A percentile compares a stretch with the other conserved stretches of the same genome.
Evolutionary conservation across 306 rosid species (phyloP).

Genomic region (Ochetophila trinervis): DNA sequence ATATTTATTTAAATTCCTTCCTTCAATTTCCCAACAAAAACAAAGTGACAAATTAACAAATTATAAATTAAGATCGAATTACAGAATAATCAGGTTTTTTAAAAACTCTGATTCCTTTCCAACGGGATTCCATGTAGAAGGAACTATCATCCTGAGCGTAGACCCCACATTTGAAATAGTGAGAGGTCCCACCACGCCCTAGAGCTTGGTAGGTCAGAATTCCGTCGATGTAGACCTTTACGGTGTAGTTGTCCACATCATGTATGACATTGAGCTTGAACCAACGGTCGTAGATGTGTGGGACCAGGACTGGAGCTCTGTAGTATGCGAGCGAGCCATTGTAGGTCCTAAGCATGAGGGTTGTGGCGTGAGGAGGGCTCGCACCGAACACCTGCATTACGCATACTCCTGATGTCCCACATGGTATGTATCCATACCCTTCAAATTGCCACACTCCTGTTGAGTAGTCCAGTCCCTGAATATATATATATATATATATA

Average conservation of each 20-base stretch:
- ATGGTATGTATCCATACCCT: slow-evolving; percentile 41
- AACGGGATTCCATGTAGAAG: slow-evolving; percentile 39
- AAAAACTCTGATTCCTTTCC: slow-evolving; percentile 40
- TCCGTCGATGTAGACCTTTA: slow-evolving; percentile 43
- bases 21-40: too few species aligned
- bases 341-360: slow-evolving; percentile 38
- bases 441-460: slow-evolving; percentile 57
- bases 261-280: slow-evolving; percentile 48
- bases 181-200: slow-evolving; percentile 31
- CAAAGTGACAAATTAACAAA: too few species aligned
- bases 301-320: slow-evolving; percentile 15
- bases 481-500: too few species aligned
- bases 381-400: slow-evolving; percentile 56
- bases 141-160: slow-evolving; percentile 41
- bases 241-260: slow-evolving; percentile 31
- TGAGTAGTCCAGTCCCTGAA: slow-evolving; percentile 41
- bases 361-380: slow-evolving; percentile 33
- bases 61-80: too few species aligned
- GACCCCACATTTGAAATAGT: slow-evolving; percentile 47
- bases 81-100: slow-evolving; percentile 17
- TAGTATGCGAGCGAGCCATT: slow-evolving; percentile 36
- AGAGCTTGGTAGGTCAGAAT: slow-evolving; percentile 14
- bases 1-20: too few species aligned
- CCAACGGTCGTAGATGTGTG: slow-evolving; percentile 38
- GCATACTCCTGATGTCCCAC: slow-evolving; percentile 38